Evolutionary conservation across 164 flowering plant species (phyloP).

Genomic region (Sedum album): DNA sequence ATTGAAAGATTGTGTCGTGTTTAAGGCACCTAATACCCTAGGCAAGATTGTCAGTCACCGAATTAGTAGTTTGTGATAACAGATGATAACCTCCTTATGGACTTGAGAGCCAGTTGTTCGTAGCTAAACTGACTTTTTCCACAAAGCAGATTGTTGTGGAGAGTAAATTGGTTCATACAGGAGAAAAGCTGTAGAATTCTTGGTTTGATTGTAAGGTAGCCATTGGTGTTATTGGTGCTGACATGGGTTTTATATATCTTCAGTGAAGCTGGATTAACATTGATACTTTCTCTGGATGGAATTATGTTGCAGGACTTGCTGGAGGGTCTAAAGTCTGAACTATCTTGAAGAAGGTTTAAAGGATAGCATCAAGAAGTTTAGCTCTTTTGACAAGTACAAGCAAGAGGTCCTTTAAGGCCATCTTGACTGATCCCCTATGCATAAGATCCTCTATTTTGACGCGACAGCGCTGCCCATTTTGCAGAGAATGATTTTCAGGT

Average conservation of each 20-base stretch:
- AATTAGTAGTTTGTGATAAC: no score
- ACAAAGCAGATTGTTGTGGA: constrained; percentile 78
- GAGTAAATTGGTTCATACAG: constrained; percentile 91
- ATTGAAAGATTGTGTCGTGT: constrained; percentile 78
- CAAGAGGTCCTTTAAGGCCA: constrained; percentile 95
- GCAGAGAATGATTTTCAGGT: constrained; percentile 98
- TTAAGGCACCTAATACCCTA: no score
- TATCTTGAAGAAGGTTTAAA: constrained; percentile 87
- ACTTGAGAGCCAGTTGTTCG: constrained; percentile 14
- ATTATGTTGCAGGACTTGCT: constrained; percentile 52
- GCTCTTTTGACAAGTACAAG: constrained; percentile 92
- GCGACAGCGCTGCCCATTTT: constrained; percentile 67
- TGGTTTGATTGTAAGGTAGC: constrained; percentile 61
- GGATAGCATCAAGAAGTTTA: constrained; percentile 67
- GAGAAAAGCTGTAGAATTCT: constrained; percentile 96
- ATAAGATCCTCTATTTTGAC: constrained; percentile 87
- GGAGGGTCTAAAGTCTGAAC: constrained; percentile 74
- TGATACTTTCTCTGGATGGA: not conserved
- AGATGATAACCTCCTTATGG: no score
- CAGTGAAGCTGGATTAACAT: not conserved
- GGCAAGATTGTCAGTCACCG: no score
- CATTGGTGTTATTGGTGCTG: not conserved
- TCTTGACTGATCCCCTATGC: constrained; percentile 97
- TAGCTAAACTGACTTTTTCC: constrained; percentile 5
- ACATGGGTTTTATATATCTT: not conserved